Evolutionary conservation across 371 early-diverging fungal genomes (phyloP), one percentile per base, ranked within the genome.

Genomic region (Coemansia sp.): DNA sequence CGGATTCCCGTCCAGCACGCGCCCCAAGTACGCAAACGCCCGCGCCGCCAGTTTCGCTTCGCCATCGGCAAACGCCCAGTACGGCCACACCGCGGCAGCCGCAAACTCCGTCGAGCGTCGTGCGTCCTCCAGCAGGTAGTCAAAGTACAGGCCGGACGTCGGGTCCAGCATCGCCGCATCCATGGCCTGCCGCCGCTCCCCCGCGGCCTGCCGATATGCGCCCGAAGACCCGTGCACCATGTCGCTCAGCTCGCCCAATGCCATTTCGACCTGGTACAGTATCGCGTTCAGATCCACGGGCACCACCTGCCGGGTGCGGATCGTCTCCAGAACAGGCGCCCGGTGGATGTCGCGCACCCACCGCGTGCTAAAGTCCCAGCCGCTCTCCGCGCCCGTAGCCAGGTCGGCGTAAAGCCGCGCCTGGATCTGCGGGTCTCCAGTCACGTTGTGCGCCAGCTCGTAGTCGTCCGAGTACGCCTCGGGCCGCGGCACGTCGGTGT

Each of bases 221-320:
- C 24, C 24, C 24, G 24, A 24, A 24, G 24, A 24, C 24, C 24
- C 24, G 24, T 24, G 24, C 24, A 24, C 24, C 24, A 24, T 24
- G 24, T 24, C 24, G 24, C 24, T 24, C 24, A 24, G 24, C 24
- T 24, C 24, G 24, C 24, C 24, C 24, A 24, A 24, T 24, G 84
- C 81, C 11, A 58, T 60, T 74, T 91, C 91, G 65, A 88, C 88
- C 59, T 75, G 79, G 79, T 87, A 91, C 62, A 96, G 72, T 24
- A 94, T 82, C 3, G 90, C 81, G 78, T 96, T 96, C 10, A 96
- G 82, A 60, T 94, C 93, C 11, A 92, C 85, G 1, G 95, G 92
- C 7, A 96, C 64, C 43, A 90, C 79, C 48, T 82, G 71, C 18
- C 75, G 71, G 9, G 88, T 87, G 49, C 81, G 70, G 40, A 92